Evolutionary conservation across 768 basidiomycete genomes (phyloP).

Genomic region (Pisolithus marmoratus): DNA sequence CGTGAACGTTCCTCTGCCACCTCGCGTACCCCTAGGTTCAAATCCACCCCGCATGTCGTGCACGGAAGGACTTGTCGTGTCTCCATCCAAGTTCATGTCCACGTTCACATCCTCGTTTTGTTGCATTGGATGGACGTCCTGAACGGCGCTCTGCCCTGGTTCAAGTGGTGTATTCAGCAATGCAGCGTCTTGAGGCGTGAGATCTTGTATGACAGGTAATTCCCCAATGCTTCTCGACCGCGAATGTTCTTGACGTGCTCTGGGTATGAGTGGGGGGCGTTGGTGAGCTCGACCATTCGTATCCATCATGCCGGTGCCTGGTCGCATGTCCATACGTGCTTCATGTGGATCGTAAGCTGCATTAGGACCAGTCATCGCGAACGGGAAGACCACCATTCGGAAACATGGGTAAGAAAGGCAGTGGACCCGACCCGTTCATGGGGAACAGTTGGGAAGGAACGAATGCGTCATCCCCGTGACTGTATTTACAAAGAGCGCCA

Average conservation of each 20-base stretch:
- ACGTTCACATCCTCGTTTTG: conserved; percentile 21
- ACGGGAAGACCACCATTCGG: no score
- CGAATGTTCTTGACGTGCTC: conserved; percentile 45
- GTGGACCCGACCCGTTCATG: conserved; percentile 39
- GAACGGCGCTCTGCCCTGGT: conserved; percentile 14
- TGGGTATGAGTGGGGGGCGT: conserved; percentile 54
- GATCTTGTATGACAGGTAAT: conserved; percentile 77
- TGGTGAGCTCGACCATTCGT: conserved; percentile 33
- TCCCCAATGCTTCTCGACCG: conserved; percentile 54
- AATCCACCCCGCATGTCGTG: conserved; percentile 19
- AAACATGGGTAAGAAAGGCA: conserved; percentile 74
- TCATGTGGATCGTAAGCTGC: conserved; percentile 74
- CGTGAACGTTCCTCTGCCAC: conserved; percentile 53
- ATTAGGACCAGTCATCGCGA: conserved; percentile 41
- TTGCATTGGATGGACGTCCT: conserved; percentile 6
- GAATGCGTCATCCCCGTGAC: conserved; percentile 86
- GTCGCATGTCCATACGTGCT: conserved; percentile 75
- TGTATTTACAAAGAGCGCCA: conserved; percentile 85
- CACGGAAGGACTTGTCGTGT: conserved; percentile 18
- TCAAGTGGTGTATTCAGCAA: conserved; percentile 25
- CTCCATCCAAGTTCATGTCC: conserved; percentile 14
- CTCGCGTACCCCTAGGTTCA: conserved; percentile 40
- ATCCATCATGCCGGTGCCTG: conserved; percentile 29
- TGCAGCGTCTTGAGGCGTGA: conserved; percentile 51
- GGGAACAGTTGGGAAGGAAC: conserved; percentile 66